Evolutionary conservation across 495 filamentous ascomycete genomes (phyloP).

Genomic region (Neurospora discreta): DNA sequence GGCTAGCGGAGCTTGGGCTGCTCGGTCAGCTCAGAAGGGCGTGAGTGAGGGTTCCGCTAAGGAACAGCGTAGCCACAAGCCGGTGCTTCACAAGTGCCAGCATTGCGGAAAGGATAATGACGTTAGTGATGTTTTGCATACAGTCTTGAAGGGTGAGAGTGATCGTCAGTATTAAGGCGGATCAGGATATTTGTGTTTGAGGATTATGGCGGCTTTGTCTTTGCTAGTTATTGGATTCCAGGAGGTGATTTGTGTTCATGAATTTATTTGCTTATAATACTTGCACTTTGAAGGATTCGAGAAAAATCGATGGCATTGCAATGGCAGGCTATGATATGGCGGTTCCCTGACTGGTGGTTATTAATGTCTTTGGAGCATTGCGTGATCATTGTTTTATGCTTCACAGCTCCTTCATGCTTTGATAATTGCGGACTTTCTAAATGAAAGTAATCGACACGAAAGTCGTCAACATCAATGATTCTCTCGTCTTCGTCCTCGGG

Average conservation of each 20-base stretch:
- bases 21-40: too few species aligned
- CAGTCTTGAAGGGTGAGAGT: neutral
- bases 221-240: neutral
- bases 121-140: constrained; percentile 11
- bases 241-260: neutral
- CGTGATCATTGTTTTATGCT: neutral
- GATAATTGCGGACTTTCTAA: too few species aligned
- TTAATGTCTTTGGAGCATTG: neutral
- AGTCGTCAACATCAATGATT: neutral
- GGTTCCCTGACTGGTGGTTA: neutral
- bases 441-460: neutral
- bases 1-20: constrained; percentile 12
- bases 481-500: neutral
- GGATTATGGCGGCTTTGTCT: neutral
- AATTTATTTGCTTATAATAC: neutral
- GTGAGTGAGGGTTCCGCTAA: neutral
- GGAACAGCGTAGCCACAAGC: neutral
- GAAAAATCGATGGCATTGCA: neutral
- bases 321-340: neutral
- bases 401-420: too few species aligned
- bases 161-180: neutral
- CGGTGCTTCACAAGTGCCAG: constrained; percentile 19
- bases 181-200: neutral
- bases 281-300: neutral
- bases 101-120: constrained; percentile 27